Percentiles rank a stretch among this genome's conserved stretches.
Conservation (phyloP, 2,329 filamentous ascomycete species). For the Ambrosiella cleistominuta region DNA sequence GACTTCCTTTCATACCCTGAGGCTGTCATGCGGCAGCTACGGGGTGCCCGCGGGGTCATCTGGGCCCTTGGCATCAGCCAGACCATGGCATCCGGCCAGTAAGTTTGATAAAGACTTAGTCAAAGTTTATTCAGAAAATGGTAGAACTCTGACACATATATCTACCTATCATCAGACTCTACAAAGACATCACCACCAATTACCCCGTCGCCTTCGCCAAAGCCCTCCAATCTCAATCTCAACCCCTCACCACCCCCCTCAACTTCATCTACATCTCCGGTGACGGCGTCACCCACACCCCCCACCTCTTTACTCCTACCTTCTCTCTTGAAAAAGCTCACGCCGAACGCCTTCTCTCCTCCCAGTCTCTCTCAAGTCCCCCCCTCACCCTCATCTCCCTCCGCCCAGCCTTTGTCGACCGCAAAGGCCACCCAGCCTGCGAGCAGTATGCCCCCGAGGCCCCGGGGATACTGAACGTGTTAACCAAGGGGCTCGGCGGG, state of each 20-base stretch:
- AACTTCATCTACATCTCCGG: slow-evolving; percentile 58
- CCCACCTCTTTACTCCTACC: slow-evolving; percentile 35
- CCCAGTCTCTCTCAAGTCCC: slow-evolving; percentile 25
- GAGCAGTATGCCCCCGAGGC: not conserved
- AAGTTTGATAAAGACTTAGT: slow-evolving; percentile 15
- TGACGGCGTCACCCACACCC: slow-evolving; percentile 38
- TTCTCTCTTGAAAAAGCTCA: slow-evolving; percentile 52
- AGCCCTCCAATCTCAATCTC: slow-evolving; percentile 32
- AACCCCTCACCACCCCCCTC: slow-evolving; percentile 31
- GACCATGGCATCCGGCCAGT: slow-evolving; percentile 41
- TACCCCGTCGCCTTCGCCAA: slow-evolving; percentile 46
- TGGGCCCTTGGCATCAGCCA: slow-evolving; percentile 57
- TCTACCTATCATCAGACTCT: slow-evolving; percentile 28
- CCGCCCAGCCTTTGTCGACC: slow-evolving; percentile 43
- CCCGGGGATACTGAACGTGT: not conserved
- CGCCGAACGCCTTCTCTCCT: slow-evolving; percentile 41
- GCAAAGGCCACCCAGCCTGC: slow-evolving; percentile 14
- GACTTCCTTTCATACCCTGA: slow-evolving; percentile 47
- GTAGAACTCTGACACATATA: not conserved
- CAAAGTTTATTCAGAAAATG: not conserved
- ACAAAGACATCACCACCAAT: slow-evolving; percentile 49
- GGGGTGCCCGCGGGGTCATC: slow-evolving; percentile 49
- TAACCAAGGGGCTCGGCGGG: not conserved
- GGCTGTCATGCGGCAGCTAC: slow-evolving; percentile 38
- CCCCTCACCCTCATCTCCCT: slow-evolving; percentile 37